phyloP scores from a whole-genome alignment of 2,329 filamentous ascomycete genomes.

The Hawksworthiomyces lignivorus region DNA sequence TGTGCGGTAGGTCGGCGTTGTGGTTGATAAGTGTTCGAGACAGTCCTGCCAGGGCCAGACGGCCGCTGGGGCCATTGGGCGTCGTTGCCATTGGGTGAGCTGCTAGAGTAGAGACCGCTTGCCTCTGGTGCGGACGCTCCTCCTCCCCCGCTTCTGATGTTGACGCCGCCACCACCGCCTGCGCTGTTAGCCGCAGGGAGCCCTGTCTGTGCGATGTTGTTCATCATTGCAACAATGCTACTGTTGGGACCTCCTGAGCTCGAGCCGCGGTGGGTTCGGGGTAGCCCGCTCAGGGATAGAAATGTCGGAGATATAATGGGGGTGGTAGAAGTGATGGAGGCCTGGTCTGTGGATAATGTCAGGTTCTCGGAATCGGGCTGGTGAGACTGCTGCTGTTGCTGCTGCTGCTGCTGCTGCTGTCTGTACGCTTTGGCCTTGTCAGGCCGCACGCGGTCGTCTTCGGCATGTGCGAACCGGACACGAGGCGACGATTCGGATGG shows the following conservation, averaged over 20 bases:
- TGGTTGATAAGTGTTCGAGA: constrained; percentile 72
- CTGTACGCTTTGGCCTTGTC: constrained; percentile 36
- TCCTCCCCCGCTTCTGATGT: constrained; percentile 3
- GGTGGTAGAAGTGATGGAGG: constrained; percentile 31
- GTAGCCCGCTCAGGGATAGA: constrained; percentile 33
- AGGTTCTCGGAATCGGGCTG: constrained; percentile 42
- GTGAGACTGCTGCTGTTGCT: constrained; percentile 26
- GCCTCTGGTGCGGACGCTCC: not conserved
- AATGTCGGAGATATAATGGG: constrained; percentile 30
- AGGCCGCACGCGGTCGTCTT: constrained; percentile 33
- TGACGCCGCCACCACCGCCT: not conserved
- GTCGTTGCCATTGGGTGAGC: constrained; percentile 22
- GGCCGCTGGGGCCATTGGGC: constrained; percentile 54
- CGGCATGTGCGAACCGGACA: constrained; percentile 48
- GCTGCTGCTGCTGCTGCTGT: constrained; percentile 24
- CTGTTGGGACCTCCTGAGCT: too few relatives aligned
- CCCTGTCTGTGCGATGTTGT: too few relatives aligned
- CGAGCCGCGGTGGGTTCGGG: constrained; percentile 31
- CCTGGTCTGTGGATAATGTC: constrained; percentile 35
- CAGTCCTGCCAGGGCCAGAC: constrained; percentile 60
- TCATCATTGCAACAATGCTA: too few relatives aligned
- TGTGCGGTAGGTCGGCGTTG: constrained; percentile 41
- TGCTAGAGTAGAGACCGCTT: constrained; percentile 13
- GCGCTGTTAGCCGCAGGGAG: constrained; percentile 2
- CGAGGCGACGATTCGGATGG: constrained; percentile 45